Evolutionary conservation across 2,329 filamentous ascomycete genomes (phyloP).

Genomic region (Lithohypha guttulata): DNA sequence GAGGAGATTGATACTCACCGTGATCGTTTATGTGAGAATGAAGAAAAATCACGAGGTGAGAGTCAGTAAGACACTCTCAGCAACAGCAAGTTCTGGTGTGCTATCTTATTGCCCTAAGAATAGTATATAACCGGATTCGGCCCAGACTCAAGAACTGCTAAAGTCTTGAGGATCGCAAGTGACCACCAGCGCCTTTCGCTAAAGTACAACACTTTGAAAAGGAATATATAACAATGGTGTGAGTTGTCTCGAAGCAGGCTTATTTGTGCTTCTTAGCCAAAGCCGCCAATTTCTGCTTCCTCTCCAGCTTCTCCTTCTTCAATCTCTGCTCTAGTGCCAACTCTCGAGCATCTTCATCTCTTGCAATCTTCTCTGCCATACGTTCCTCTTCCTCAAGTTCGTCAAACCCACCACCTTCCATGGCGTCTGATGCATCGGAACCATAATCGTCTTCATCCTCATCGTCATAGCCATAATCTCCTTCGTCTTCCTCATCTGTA

Average conservation of each 20-base stretch:
- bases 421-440: slow-evolving; percentile 39
- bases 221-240: too few species aligned
- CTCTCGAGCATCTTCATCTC: slow-evolving; percentile 38
- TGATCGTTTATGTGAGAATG: too few species aligned
- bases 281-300: slow-evolving; percentile 32
- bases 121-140: neutral
- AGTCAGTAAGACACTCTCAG: too few species aligned
- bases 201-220: too few species aligned
- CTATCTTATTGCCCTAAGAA: neutral
- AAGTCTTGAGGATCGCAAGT: neutral
- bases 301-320: slow-evolving; percentile 37
- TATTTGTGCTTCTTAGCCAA: slow-evolving; percentile 25
- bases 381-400: slow-evolving; percentile 38
- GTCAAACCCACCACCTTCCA: slow-evolving; percentile 40
- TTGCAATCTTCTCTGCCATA: slow-evolving; percentile 31
- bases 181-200: slow-evolving; percentile 8
- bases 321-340: slow-evolving; percentile 32
- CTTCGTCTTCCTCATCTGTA: slow-evolving; percentile 40
- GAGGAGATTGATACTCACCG: too few species aligned
- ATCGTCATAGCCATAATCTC: slow-evolving; percentile 29
- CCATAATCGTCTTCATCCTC: slow-evolving; percentile 32
- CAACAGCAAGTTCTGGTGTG: neutral
- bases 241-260: neutral
- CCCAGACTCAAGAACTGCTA: neutral
- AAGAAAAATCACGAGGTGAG: too few species aligned